These are phyloP conservation scores for Myxozyma mucilagina DNA, from an alignment of 805 yeast genomes.

Conservation along the genomic window DNA sequence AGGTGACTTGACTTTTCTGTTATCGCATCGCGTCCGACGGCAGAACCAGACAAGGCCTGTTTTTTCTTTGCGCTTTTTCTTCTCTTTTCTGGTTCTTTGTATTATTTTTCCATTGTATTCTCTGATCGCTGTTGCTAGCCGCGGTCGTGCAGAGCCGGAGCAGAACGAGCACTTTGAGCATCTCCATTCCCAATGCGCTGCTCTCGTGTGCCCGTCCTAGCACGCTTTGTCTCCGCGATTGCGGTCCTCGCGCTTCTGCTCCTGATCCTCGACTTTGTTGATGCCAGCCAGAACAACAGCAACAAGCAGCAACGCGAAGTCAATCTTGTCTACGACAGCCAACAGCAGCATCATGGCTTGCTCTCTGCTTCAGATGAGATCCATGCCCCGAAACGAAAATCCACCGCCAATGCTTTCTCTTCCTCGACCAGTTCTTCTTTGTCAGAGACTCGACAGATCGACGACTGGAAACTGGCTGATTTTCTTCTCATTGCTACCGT, in stretches of 20 bases:
- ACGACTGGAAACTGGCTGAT: constrained; percentile 55
- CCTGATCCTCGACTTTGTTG: constrained; percentile 1
- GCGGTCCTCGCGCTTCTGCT: constrained; percentile 11
- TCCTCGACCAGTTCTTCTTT: background rate
- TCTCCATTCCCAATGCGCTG: constrained; percentile 16
- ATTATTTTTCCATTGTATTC: background rate
- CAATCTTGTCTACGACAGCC: background rate
- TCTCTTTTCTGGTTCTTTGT: background rate
- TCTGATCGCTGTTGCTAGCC: background rate
- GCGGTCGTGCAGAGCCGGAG: background rate
- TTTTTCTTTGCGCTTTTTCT: too few species aligned
- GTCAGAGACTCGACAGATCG: constrained; percentile 40
- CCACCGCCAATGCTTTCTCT: background rate
- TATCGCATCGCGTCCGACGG: too few species aligned
- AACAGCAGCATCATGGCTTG: background rate
- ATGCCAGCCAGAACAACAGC: constrained; percentile 10
- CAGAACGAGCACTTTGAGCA: too few species aligned
- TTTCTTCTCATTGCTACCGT: constrained; percentile 72
- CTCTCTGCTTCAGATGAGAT: background rate
- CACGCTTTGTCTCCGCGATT: background rate
- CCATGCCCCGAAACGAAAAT: constrained; percentile 1
- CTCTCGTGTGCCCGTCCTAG: constrained; percentile 14
- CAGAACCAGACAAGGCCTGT: too few species aligned
- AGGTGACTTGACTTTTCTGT: too few species aligned
- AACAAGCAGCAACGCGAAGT: constrained; percentile 10